Conservation (phyloP, 2,329 filamentous ascomycete species). For the Clarireedia sp. region DNA sequence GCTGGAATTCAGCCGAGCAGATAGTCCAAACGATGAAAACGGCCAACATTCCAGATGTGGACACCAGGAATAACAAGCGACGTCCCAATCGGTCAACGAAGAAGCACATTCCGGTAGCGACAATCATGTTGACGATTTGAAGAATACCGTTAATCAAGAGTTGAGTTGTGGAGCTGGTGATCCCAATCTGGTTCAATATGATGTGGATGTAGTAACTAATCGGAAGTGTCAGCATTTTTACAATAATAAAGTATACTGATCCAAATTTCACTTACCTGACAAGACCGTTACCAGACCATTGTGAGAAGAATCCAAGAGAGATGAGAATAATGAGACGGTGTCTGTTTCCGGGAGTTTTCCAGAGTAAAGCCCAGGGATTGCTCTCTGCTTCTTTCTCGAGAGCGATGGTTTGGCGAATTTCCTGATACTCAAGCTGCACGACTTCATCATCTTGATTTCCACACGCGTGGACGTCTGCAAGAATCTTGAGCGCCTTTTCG, state of each 20-base stretch:
- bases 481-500: conserved; percentile 50
- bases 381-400: conserved; percentile 39
- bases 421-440: conserved; percentile 34
- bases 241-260: not conserved
- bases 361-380: conserved; percentile 39
- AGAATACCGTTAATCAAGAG: conserved; percentile 31
- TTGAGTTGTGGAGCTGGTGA: conserved; percentile 30
- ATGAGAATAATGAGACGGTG: conserved; percentile 46
- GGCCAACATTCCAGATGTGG: conserved; percentile 24
- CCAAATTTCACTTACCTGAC: conserved; percentile 20
- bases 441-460: conserved; percentile 33
- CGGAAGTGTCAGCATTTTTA: not conserved
- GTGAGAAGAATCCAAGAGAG: conserved; percentile 46
- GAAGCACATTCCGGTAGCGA: conserved; percentile 24
- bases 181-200: conserved; percentile 32
- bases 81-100: conserved; percentile 27
- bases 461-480: conserved; percentile 39
- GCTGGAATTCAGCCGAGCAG: conserved; percentile 17
- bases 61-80: conserved; percentile 20
- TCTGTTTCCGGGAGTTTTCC: conserved; percentile 45
- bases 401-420: conserved; percentile 37
- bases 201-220: conserved; percentile 30
- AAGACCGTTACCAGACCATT: conserved; percentile 48
- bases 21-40: conserved; percentile 29
- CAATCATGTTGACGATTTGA: conserved; percentile 19